Percentiles rank a stretch among this genome's conserved stretches.
Conservation (phyloP, 2,329 filamentous ascomycete genomes). For the Pyrenochaeta sp. region DNA sequence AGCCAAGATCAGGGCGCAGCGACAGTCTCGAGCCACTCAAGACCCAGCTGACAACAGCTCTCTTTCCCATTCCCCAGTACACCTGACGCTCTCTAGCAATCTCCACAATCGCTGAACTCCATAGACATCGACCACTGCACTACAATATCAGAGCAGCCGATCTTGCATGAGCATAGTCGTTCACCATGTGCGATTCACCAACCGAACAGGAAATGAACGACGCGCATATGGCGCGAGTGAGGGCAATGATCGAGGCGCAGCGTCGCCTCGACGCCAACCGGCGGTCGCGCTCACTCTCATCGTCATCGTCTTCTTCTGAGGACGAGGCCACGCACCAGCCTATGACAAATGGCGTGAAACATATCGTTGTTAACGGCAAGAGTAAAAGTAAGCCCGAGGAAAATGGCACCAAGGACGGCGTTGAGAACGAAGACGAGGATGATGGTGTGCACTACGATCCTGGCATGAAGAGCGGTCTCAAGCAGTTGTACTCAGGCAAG, state of each 20-base stretch:
- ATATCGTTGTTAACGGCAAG: slow-evolving; percentile 20
- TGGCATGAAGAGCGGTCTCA: slow-evolving; percentile 54
- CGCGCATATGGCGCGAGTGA: not conserved
- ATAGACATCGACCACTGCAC: too few species aligned
- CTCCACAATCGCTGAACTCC: too few species aligned
- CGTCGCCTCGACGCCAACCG: not conserved
- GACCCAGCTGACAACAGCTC: too few species aligned
- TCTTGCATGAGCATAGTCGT: not conserved
- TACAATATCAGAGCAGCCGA: not conserved
- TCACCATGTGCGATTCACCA: slow-evolving; percentile 10
- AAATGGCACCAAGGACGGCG: slow-evolving; percentile 14
- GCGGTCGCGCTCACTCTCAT: not conserved
- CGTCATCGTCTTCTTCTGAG: slow-evolving; percentile 13
- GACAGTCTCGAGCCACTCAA: too few species aligned
- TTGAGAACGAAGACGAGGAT: slow-evolving; percentile 1
- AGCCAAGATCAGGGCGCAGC: too few species aligned
- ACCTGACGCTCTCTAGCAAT: too few species aligned
- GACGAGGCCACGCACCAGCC: not conserved
- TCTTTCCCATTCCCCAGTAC: not conserved
- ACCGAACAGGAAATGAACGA: not conserved
- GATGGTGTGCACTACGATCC: slow-evolving; percentile 27
- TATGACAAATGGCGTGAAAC: slow-evolving; percentile 17
- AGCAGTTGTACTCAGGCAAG: slow-evolving; percentile 60
- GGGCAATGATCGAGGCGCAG: too few species aligned
- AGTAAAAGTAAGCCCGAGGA: slow-evolving; percentile 8